Conservation (phyloP, 2,329 filamentous ascomycete genomes). For the Keithomyces neogunnii region DNA sequence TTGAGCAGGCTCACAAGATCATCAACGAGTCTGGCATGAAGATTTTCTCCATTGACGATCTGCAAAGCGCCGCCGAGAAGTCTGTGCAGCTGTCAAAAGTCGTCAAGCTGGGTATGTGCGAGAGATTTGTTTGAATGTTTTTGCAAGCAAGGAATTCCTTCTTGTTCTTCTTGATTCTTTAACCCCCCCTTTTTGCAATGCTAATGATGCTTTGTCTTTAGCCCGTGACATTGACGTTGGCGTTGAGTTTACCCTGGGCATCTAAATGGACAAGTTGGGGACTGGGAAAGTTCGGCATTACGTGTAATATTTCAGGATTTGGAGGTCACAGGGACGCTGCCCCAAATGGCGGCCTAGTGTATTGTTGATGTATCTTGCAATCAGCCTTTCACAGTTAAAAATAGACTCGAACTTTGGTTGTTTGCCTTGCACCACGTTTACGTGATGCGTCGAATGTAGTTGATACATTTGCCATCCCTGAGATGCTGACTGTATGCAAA, state of each 20-base stretch:
- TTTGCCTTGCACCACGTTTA: neutral
- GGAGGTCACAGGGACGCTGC: neutral
- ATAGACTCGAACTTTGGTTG: conserved; percentile 2
- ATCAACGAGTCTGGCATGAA: conserved; percentile 98
- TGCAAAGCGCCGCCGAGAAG: conserved; percentile 96
- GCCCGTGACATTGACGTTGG: conserved; percentile 95
- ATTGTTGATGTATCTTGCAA: conserved; percentile 6
- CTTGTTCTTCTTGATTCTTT: too few species aligned
- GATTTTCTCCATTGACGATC: conserved; percentile 99
- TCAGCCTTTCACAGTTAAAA: conserved; percentile 1
- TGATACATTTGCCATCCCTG: too few species aligned
- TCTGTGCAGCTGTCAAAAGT: conserved; percentile 98
- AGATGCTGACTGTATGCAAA: too few species aligned
- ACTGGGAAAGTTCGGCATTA: conserved; percentile 8
- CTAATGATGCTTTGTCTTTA: conserved; percentile 24
- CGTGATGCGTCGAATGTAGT: neutral
- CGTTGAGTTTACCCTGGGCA: conserved; percentile 90
- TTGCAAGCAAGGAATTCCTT: too few species aligned
- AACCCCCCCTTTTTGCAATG: neutral
- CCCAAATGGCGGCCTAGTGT: neutral
- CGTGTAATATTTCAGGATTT: conserved; percentile 19
- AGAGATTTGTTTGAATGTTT: neutral
- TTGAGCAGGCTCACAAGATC: conserved; percentile 83
- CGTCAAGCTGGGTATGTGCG: conserved; percentile 82
- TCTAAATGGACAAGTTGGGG: conserved; percentile 38